A percentile compares a stretch with the other conserved stretches of the same genome.
phyloP scores from a whole-genome alignment of 164 flowering plant species.

The Chimonanthus salicifolius region DNA sequence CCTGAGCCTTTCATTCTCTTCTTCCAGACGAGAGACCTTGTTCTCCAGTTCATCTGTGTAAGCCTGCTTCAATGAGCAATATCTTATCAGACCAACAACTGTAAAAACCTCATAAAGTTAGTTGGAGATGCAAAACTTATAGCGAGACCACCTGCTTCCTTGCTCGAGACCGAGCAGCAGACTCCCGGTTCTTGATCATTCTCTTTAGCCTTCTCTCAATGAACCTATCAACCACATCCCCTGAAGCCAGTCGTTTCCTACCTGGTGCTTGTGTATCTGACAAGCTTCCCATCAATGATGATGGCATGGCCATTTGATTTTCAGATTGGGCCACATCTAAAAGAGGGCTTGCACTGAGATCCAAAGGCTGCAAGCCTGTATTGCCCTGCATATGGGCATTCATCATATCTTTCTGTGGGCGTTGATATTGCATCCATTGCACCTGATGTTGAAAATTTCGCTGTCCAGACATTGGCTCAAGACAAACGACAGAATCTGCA shows the following conservation, averaged over 20 bases:
- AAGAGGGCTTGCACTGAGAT: constrained; percentile 24
- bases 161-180: constrained; percentile 96
- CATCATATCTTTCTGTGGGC: constrained; percentile 40
- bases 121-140: not conserved
- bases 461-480: constrained; percentile 34
- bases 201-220: constrained; percentile 86
- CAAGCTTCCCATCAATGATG: constrained; percentile 54
- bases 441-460: constrained; percentile 30
- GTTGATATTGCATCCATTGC: constrained; percentile 46
- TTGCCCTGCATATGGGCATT: constrained; percentile 42
- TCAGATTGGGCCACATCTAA: constrained; percentile 46
- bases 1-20: constrained; percentile 72
- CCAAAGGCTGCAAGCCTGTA: constrained; percentile 28
- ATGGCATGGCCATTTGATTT: constrained; percentile 40
- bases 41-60: constrained; percentile 79
- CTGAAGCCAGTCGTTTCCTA: constrained; percentile 51
- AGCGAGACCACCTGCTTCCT: constrained; percentile 64
- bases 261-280: constrained; percentile 54
- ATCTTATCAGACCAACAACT: not conserved
- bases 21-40: constrained; percentile 68
- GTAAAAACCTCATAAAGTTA: not conserved
- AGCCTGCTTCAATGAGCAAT: constrained; percentile 40
- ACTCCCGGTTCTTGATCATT: constrained; percentile 92
- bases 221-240: constrained; percentile 56
- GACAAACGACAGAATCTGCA: constrained; percentile 27